Base-by-base conservation (phyloP, 2,329 filamentous ascomycete species). In the Onygenales sp. region DNA sequence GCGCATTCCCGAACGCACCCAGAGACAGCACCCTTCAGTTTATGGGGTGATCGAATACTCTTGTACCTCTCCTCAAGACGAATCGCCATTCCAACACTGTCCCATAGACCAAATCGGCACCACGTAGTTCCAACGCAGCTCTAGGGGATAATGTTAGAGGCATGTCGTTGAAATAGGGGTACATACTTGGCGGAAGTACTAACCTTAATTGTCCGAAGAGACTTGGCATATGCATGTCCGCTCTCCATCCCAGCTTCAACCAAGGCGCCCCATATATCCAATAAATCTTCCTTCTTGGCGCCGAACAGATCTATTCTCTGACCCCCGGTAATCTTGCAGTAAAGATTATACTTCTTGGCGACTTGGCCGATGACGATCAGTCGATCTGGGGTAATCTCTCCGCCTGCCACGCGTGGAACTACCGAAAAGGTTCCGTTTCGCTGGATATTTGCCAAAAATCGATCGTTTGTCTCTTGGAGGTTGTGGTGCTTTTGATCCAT, bases 291-390 rank as follows among this genome's bases (percentile, higher is more conserved):
- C 71, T 94, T 95, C 70, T 84, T 84, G 0, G 90, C 90, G 42
- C 90, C 90, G 63, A 95, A 95, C 84, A 95, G 82, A 68, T 95
- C 90, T 64, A 95, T 95, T 53, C 90, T 82, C 70, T 95, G 90
- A 1, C 87, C 90, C 52, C 90, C 90, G 0, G 90, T 95, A 65
- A 95, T 94, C 71, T 95, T 95, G 64, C 85, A 89, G 72, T 95
- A 95, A 6, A 95, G 74, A 37, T 80, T 79, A 64, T 88, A 95
- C 66, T 92, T 85, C 73, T 87, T 87, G 0, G 89, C 90, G 0
- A 95, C 88, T 52, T 84, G 81, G 0, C 88, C 90, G 55, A 95
- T 90, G 53, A 84, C 80, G 46, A 95, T 86, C 50, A 95, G 79
- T 67, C 88, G 90, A 48, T 93, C 87, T 0, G 90, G 84, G 0